These are phyloP conservation scores for Neopestalotiopsis sp. DNA, from an alignment of 2,329 filamentous ascomycete genomes.

Conservation along the genomic window DNA sequence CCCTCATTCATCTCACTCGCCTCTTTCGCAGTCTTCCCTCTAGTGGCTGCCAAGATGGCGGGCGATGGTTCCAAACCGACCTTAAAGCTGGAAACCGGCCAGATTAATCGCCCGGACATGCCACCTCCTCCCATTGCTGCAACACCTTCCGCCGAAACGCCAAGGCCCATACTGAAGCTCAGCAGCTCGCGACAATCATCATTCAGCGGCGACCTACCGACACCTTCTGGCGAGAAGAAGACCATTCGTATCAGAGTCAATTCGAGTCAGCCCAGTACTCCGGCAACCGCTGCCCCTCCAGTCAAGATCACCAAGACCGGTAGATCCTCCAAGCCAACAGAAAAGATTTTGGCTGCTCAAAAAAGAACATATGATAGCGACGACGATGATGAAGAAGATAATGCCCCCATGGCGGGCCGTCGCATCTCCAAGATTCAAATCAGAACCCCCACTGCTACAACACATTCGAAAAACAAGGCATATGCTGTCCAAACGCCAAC, in stretches of 20 bases:
- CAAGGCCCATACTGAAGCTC: slow-evolving; percentile 38
- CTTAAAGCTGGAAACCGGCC: slow-evolving; percentile 34
- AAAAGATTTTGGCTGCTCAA: slow-evolving; percentile 62
- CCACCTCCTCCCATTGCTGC: slow-evolving; percentile 32
- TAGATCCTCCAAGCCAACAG: slow-evolving; percentile 63
- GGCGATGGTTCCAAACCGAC: slow-evolving; percentile 34
- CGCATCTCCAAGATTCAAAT: slow-evolving; percentile 62
- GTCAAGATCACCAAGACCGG: slow-evolving; percentile 63
- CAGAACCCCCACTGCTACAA: slow-evolving; percentile 39
- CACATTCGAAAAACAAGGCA: slow-evolving; percentile 32
- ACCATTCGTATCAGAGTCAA: slow-evolving; percentile 48
- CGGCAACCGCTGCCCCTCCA: slow-evolving; percentile 31
- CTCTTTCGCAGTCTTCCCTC: neutral
- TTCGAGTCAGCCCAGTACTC: slow-evolving; percentile 35
- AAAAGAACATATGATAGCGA: slow-evolving; percentile 65
- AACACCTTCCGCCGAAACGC: slow-evolving; percentile 31
- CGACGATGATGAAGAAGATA: slow-evolving; percentile 55
- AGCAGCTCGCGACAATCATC: slow-evolving; percentile 37
- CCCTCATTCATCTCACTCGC: neutral
- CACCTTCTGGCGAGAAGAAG: slow-evolving; percentile 36
- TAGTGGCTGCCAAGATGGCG: slow-evolving; percentile 27
- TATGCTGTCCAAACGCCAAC: slow-evolving; percentile 41
- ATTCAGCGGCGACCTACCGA: slow-evolving; percentile 33
- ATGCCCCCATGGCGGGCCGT: slow-evolving; percentile 37
- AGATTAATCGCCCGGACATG: slow-evolving; percentile 30